Conservation (phyloP, 176 grass and related monocot genomes). For the Phoenix dactylifera region DNA sequence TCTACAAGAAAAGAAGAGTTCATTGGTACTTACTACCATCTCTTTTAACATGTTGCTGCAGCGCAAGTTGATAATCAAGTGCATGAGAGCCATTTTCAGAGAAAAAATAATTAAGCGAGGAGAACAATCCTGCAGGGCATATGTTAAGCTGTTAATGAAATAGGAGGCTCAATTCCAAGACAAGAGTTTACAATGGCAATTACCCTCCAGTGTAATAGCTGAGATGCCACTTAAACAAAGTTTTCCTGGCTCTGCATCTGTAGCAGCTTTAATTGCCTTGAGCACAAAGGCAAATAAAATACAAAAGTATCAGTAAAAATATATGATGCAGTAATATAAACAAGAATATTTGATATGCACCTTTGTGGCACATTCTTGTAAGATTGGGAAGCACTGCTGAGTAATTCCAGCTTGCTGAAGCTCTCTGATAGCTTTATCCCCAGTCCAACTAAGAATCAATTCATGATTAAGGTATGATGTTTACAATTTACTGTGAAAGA, state of each 20-base stretch:
- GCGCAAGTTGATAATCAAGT: slow-evolving; percentile 84
- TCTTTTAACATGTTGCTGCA: slow-evolving; percentile 66
- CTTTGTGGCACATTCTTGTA: slow-evolving; percentile 93
- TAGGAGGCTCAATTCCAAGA: too few relatives aligned
- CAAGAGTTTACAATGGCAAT: too few relatives aligned
- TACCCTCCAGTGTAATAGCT: slow-evolving; percentile 76
- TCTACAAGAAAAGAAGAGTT: too few relatives aligned
- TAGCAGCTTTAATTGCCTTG: slow-evolving; percentile 81
- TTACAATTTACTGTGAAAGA: too few relatives aligned
- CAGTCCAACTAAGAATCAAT: slow-evolving; percentile 62
- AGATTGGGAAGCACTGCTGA: slow-evolving; percentile 42
- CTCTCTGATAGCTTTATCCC: slow-evolving; percentile 64
- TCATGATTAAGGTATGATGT: neutral
- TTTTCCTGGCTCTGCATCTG: slow-evolving; percentile 62
- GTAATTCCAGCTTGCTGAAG: slow-evolving; percentile 68
- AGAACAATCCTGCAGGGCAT: slow-evolving; percentile 59
- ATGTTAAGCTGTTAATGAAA: slow-evolving; percentile 3
- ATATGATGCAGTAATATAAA: neutral
- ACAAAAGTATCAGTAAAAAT: neutral
- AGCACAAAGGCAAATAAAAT: neutral
- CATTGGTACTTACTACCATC: slow-evolving; percentile 37
- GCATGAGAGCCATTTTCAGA: slow-evolving; percentile 39
- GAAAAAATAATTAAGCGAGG: slow-evolving; percentile 81
- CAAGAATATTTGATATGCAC: slow-evolving; percentile 23
- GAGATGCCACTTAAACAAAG: slow-evolving; percentile 48